phyloP scores from a whole-genome alignment of 441 rosid species.

The Syzygium syzygioides region DNA sequence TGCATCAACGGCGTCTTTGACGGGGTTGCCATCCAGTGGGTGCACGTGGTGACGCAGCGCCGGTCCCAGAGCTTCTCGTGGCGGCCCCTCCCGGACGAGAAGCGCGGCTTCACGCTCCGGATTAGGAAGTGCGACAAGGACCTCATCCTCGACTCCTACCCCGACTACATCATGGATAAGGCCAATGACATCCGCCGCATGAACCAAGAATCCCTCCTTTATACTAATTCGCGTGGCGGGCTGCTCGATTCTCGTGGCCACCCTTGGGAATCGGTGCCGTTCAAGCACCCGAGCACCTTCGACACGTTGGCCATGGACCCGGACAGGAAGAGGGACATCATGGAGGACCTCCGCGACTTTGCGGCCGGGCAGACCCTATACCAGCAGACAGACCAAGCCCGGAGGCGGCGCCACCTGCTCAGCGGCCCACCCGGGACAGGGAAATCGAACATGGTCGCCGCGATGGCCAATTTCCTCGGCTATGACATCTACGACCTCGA shows the following conservation, averaged over 20 bases:
- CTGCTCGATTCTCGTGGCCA: too few species aligned
- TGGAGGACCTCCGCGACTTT: background rate
- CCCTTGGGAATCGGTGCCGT: background rate
- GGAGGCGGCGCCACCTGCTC: background rate
- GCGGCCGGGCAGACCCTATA: rapidly evolving
- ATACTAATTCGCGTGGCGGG: too few species aligned
- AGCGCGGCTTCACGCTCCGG: background rate
- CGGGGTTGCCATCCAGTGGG: background rate
- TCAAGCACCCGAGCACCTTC: too few species aligned
- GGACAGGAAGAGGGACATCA: rapidly evolving
- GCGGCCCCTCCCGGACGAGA: background rate
- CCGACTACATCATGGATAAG: too few species aligned
- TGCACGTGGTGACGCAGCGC: background rate
- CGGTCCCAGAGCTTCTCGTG: background rate
- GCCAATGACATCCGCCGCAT: too few species aligned
- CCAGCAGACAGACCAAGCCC: rapidly evolving
- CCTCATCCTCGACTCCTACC: too few species aligned
- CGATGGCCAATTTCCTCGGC: background rate
- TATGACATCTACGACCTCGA: background rate
- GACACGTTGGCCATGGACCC: background rate
- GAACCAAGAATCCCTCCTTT: too few species aligned
- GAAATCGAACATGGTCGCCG: background rate
- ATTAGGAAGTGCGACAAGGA: background rate
- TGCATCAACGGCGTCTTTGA: background rate
- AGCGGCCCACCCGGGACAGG: rapidly evolving